Evolutionary conservation across 768 basidiomycete species (phyloP).

Genomic region (Lentinula sp.): DNA sequence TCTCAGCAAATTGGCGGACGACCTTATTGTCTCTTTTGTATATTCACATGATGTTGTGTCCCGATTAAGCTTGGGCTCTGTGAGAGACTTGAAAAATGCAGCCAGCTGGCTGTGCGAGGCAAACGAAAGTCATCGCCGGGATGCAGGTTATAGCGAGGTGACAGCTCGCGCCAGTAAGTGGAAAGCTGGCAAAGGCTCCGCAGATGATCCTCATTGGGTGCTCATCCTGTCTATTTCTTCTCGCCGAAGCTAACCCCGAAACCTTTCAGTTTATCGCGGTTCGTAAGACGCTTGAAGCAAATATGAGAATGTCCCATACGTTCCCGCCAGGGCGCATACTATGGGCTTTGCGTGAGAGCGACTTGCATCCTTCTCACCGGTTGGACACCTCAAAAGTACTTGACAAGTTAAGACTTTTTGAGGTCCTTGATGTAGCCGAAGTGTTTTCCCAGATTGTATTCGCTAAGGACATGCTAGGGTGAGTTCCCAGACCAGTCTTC

Average conservation of each 20-base stretch:
- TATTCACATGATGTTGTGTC: slow-evolving; percentile 82
- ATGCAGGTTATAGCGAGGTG: slow-evolving; percentile 46
- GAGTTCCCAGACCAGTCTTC: slow-evolving; percentile 12
- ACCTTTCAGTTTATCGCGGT: slow-evolving; percentile 62
- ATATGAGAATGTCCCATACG: slow-evolving; percentile 68
- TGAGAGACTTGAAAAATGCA: slow-evolving; percentile 70
- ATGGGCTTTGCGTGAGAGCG: slow-evolving; percentile 73
- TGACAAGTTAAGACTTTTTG: slow-evolving; percentile 67
- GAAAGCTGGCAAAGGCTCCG: slow-evolving; percentile 49
- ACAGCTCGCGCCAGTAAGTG: slow-evolving; percentile 46
- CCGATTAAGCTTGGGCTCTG: slow-evolving; percentile 69
- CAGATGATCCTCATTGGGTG: slow-evolving; percentile 56
- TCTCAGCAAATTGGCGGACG: slow-evolving; percentile 52
- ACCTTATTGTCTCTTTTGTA: slow-evolving; percentile 70
- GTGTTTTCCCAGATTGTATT: slow-evolving; percentile 81
- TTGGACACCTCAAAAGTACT: slow-evolving; percentile 18
- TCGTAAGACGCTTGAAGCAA: slow-evolving; percentile 80
- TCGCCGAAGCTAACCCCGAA: background rate
- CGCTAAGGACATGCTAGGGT: slow-evolving; percentile 79
- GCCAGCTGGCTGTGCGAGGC: slow-evolving; percentile 74
- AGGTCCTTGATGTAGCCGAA: slow-evolving; percentile 69
- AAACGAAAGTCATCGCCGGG: slow-evolving; percentile 39
- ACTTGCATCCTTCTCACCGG: slow-evolving; percentile 57
- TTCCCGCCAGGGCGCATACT: slow-evolving; percentile 75
- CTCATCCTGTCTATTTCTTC: slow-evolving; percentile 9